Evolutionary conservation across 768 basidiomycete genomes (phyloP).

Genomic region (Podaxis sp.): DNA sequence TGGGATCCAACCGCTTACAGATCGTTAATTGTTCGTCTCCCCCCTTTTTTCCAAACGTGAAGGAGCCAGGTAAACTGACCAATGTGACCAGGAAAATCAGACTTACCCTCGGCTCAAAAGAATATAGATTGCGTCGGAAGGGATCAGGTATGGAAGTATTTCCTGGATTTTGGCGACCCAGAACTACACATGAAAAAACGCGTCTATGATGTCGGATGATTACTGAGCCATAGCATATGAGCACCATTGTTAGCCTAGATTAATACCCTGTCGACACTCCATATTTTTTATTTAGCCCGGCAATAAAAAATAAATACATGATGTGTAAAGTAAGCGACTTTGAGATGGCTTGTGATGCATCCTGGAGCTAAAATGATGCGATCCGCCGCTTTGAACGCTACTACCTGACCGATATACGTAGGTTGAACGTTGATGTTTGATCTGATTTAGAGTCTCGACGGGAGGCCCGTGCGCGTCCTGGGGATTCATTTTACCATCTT

Average conservation of each 20-base stretch:
- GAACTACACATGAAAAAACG: not conserved
- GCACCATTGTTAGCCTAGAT: too few species aligned
- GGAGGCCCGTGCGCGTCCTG: not conserved
- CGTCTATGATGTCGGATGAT: too few species aligned
- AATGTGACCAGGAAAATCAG: not conserved
- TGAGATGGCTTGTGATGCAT: not conserved
- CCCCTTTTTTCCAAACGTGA: not conserved
- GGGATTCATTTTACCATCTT: not conserved
- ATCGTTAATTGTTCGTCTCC: not conserved
- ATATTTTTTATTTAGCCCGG: too few species aligned
- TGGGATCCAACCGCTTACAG: not conserved
- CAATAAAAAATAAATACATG: not conserved
- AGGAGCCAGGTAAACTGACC: constrained; percentile 6
- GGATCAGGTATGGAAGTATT: not conserved
- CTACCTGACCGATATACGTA: constrained; percentile 8
- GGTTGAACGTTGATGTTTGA: not conserved
- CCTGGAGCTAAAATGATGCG: constrained; percentile 10
- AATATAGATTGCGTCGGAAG: constrained; percentile 10
- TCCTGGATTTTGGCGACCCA: not conserved
- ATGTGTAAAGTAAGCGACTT: not conserved
- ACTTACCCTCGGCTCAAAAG: not conserved
- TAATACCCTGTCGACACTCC: too few species aligned
- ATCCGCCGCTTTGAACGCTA: constrained; percentile 5
- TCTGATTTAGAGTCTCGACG: not conserved
- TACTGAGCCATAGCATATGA: too few species aligned